These are phyloP conservation scores for Westerdykella sp. DNA, from an alignment of 2,329 filamentous ascomycete genomes.

Conservation along the genomic window DNA sequence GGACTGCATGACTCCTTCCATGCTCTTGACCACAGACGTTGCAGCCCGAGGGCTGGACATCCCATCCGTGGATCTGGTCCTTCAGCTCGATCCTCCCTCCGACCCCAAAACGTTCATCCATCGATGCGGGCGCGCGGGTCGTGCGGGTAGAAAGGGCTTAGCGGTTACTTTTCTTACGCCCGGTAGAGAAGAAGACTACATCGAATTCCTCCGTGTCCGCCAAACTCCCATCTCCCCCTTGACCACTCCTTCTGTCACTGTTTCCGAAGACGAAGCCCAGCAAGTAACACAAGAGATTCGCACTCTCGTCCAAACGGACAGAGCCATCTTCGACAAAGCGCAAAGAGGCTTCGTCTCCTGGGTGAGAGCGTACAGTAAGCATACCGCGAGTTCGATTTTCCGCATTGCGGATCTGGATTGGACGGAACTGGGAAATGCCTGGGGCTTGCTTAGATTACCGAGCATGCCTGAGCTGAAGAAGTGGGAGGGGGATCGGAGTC, in stretches of 20 bases:
- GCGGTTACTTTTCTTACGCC: constrained; percentile 81
- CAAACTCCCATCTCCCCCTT: constrained; percentile 74
- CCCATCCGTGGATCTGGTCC: constrained; percentile 81
- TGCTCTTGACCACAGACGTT: constrained; percentile 89
- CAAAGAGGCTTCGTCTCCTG: constrained; percentile 90
- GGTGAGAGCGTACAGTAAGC: constrained; percentile 85
- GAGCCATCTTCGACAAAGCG: constrained; percentile 75
- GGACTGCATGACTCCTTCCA: constrained; percentile 64
- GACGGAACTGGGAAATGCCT: constrained; percentile 71
- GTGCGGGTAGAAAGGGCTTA: constrained; percentile 65
- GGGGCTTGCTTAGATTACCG: constrained; percentile 80
- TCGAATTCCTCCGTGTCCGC: constrained; percentile 77
- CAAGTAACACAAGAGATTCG: constrained; percentile 57
- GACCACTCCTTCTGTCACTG: constrained; percentile 48
- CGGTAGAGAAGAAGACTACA: constrained; percentile 80
- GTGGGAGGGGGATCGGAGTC: constrained; percentile 40
- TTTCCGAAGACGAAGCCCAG: constrained; percentile 58
- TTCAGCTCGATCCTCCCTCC: constrained; percentile 78
- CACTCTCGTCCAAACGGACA: constrained; percentile 52
- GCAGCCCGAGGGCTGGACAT: constrained; percentile 88
- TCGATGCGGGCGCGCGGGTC: constrained; percentile 57
- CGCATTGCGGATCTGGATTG: constrained; percentile 75
- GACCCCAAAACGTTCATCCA: constrained; percentile 81
- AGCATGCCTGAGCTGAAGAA: constrained; percentile 78
- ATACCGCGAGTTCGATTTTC: constrained; percentile 89